A percentile compares a stretch with the other conserved stretches of the same genome.
These are phyloP conservation scores for Fraxinus quadrangulata DNA, from an alignment of 257 asterid species.

Conservation along the genomic window DNA sequence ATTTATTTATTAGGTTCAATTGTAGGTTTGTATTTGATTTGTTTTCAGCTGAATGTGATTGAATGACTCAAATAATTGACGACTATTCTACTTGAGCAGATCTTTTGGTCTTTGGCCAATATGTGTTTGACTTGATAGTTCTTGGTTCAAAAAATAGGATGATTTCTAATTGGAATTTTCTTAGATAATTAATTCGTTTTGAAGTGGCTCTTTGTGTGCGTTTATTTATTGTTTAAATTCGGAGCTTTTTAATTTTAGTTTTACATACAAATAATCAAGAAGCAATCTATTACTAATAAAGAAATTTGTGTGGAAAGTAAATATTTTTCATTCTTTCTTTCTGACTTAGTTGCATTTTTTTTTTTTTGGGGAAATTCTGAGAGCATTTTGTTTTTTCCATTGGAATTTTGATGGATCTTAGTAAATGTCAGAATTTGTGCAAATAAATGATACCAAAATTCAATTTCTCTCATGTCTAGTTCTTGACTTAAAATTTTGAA, in stretches of 20 bases:
- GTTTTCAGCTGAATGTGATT: neutral
- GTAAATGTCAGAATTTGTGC: neutral
- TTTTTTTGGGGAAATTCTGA: neutral
- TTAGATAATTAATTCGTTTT: too few relatives aligned
- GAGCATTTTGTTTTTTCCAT: neutral
- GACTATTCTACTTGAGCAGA: neutral
- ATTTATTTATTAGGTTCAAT: conserved; percentile 24
- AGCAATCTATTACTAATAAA: neutral
- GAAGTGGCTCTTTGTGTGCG: too few relatives aligned
- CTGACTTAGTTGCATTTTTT: neutral
- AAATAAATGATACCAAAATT: neutral
- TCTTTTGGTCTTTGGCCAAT: neutral
- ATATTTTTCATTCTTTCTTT: neutral
- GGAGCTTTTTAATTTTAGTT: too few relatives aligned
- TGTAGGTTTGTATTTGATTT: neutral
- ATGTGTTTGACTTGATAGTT: neutral
- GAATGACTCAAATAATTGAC: neutral
- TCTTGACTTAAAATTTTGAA: neutral
- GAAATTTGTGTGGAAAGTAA: neutral
- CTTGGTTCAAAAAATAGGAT: too few relatives aligned
- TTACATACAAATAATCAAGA: neutral
- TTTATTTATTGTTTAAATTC: too few relatives aligned
- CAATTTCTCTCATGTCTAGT: neutral
- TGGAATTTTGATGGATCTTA: neutral
- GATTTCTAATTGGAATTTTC: too few relatives aligned